Percentiles rank a stretch among this genome's conserved stretches.
These are phyloP conservation scores for Tarenaya hassleriana DNA, from an alignment of 345 rosid species.

Conservation along the genomic window DNA sequence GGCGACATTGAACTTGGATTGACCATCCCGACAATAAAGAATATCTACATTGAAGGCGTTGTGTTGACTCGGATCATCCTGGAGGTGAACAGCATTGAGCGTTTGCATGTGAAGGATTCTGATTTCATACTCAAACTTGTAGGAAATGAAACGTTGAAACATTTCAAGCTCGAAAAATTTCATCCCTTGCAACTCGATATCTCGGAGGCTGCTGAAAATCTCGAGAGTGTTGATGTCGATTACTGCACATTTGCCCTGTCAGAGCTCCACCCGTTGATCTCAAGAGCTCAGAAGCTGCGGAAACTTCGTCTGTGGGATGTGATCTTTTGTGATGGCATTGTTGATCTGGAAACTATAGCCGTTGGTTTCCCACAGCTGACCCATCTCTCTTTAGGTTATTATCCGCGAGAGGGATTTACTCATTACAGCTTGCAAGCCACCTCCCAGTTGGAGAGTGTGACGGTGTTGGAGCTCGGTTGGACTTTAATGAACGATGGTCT, in stretches of 20 bases:
- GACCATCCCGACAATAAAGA: conserved; percentile 52
- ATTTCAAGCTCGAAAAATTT: conserved; percentile 66
- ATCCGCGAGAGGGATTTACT: conserved; percentile 49
- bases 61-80: conserved; percentile 67
- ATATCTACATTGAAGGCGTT: conserved; percentile 51
- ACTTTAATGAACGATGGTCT: conserved; percentile 48
- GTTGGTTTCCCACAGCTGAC: conserved; percentile 57
- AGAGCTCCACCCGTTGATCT: conserved; percentile 64
- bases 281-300: conserved; percentile 57
- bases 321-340: conserved; percentile 49
- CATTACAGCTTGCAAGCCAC: conserved; percentile 58
- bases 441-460: conserved; percentile 37
- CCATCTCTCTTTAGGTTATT: conserved; percentile 64
- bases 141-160: conserved; percentile 71
- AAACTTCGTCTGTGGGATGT: conserved; percentile 84
- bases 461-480: conserved; percentile 76
- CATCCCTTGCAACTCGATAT: conserved; percentile 65
- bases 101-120: conserved; percentile 67
- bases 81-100: conserved; percentile 78
- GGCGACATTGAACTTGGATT: conserved; percentile 70
- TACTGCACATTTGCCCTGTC: conserved; percentile 66
- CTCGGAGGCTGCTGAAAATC: conserved; percentile 52
- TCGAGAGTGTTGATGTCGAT: conserved; percentile 65
- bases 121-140: conserved; percentile 64
- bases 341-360: conserved; percentile 67